These are phyloP conservation scores for Septoria petroselini DNA, from an alignment of 2,329 filamentous ascomycete species.

Conservation along the genomic window DNA sequence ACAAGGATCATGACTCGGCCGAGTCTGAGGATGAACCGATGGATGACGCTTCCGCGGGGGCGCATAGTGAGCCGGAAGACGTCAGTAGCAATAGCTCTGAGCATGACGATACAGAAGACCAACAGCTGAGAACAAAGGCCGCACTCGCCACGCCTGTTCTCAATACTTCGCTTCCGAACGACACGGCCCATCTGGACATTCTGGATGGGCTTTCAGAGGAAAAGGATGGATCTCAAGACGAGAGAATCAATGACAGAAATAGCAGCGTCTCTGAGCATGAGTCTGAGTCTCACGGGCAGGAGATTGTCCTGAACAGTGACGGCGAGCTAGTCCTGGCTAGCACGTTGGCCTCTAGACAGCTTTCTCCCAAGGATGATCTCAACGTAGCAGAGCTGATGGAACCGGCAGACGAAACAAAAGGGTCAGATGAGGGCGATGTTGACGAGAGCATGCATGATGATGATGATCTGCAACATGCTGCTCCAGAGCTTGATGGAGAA, in stretches of 20 bases:
- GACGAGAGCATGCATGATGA: not conserved
- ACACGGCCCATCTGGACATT: too few species aligned
- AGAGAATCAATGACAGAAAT: not conserved
- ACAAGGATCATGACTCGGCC: not conserved
- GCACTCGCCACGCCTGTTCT: too few species aligned
- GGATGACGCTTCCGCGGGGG: not conserved
- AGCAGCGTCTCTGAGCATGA: not conserved
- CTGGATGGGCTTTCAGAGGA: too few species aligned
- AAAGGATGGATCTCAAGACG: not conserved
- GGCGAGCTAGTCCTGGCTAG: slow-evolving; percentile 5
- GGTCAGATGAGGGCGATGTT: not conserved
- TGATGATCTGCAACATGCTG: not conserved
- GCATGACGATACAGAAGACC: not conserved
- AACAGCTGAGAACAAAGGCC: too few species aligned
- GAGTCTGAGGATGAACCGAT: not conserved
- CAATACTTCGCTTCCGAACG: too few species aligned
- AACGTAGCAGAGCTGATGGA: too few species aligned
- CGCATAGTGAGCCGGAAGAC: not conserved
- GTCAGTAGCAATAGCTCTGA: not conserved
- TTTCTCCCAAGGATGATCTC: not conserved
- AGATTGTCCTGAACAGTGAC: slow-evolving; percentile 1
- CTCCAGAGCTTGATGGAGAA: not conserved
- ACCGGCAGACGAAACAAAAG: not conserved
- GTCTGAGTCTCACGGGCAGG: not conserved
- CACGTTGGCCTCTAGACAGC: not conserved